Base-by-base conservation (phyloP, 2,329 filamentous ascomycete species). In the Trichophyton mentagrophytes region DNA sequence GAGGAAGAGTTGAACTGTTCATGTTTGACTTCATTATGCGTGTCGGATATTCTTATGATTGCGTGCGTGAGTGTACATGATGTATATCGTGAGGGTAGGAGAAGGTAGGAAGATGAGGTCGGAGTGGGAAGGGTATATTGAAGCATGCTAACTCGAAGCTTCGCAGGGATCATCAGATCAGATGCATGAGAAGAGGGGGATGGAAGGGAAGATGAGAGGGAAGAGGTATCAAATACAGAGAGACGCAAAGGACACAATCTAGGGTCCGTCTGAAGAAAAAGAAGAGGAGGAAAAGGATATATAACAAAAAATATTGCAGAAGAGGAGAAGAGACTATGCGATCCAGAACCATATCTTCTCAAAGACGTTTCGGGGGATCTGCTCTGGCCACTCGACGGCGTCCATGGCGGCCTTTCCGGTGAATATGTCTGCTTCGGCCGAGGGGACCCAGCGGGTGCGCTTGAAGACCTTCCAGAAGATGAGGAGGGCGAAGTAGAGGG, bases 401-500 rank as follows among this genome's bases (percentile, higher is more conserved):
- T 69, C 68, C 33, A 69, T 57, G 15, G 65, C 67, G 9, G 65
- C 65, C 58, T 69, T 69, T 15, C 68, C 68, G 15, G 63, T 66
- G 60, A 62, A 68, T 30, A 69, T 60, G 60, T 69, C 68, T 2
- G 64, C 66, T 15, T 67, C 64, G 3, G 42, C 60, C 4, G 65
- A 55, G 1, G 60, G 40, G 38, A 68, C 60, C 33, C 60, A 61
- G 49, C 60, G 61, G 3, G 68, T 68, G 27, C 59, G 57, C 60
- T 69, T 69, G 36, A 66, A 62, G 13, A 69, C n/a, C 57, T 67
- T 69, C 67, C 67, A 69, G 59, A 67, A 65, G 15, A 61, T 68
- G 64, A 60, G 68, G 7, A 80, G 69, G 8, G 65, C 68, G 58
- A 76, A 69, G 69, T 73, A 77, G 61, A 76, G 72, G 4, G 69